Percentiles rank a stretch among this genome's conserved stretches.
phyloP scores from a whole-genome alignment of 1,139 yeast genomes.

The Suhomyces terraborum region DNA sequence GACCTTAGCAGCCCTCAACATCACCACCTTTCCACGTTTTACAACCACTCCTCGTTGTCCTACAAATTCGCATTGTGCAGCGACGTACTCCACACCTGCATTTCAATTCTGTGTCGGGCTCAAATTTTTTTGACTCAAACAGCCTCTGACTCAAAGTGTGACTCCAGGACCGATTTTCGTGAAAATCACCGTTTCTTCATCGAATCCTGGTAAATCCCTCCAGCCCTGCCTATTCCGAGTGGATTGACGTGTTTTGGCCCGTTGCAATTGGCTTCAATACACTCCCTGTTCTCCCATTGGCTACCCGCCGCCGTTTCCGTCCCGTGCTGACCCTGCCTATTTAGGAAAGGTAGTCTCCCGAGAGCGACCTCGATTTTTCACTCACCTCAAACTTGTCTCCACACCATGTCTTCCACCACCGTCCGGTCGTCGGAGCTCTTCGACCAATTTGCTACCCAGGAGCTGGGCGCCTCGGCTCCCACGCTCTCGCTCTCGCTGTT shows the following conservation, averaged over 20 bases:
- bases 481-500: constrained; percentile 41
- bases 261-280: not conserved
- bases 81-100: not conserved
- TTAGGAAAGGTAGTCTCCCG: constrained; percentile 3
- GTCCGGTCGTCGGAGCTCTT: constrained; percentile 32
- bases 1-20: no score
- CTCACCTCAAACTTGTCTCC: constrained; percentile 2
- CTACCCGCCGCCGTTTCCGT: constrained; percentile 4
- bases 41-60: not conserved
- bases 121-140: not conserved
- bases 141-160: not conserved
- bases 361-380: constrained; percentile 4
- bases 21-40: not conserved
- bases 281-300: constrained; percentile 1
- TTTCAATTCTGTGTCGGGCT: not conserved
- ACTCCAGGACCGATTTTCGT: not conserved
- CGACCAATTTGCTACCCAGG: constrained; percentile 38
- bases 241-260: not conserved
- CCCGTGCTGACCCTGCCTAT: constrained; percentile 4
- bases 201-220: not conserved
- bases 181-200: not conserved
- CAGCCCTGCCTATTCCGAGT: not conserved
- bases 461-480: constrained; percentile 18
- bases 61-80: not conserved
- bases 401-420: constrained; percentile 5